A percentile compares a stretch with the other conserved stretches of the same genome.
These are phyloP conservation scores for Salix exigua DNA, from an alignment of 345 rosid species.

Conservation along the genomic window DNA sequence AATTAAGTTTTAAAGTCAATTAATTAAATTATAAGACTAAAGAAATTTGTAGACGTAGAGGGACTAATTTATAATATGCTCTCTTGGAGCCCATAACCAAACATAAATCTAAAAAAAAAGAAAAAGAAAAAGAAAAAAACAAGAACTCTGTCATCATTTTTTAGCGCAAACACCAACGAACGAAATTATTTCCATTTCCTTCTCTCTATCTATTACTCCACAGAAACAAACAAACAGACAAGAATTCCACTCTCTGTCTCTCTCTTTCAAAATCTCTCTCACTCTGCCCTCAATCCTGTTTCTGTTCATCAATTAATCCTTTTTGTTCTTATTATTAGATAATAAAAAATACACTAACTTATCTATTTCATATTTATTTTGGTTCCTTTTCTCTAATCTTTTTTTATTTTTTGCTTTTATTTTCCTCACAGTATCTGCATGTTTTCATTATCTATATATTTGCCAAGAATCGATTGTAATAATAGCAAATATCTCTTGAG, in stretches of 20 bases:
- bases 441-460: not conserved
- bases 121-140: too few relatives aligned
- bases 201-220: not conserved
- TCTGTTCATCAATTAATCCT: not conserved
- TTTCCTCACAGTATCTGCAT: not conserved
- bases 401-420: not conserved
- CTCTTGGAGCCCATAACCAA: too few relatives aligned
- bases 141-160: too few relatives aligned
- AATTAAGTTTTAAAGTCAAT: too few relatives aligned
- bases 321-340: not conserved
- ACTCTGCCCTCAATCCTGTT: not conserved
- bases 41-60: too few relatives aligned
- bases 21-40: too few relatives aligned
- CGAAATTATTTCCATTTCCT: too few relatives aligned
- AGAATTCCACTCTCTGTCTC: not conserved
- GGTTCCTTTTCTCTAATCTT: not conserved
- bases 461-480: not conserved
- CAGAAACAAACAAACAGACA: not conserved
- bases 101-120: too few relatives aligned
- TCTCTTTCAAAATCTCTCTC: not conserved
- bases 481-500: not conserved
- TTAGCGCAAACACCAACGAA: too few relatives aligned
- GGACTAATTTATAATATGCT: too few relatives aligned
- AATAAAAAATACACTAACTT: not conserved
- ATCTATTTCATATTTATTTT: not conserved